These are phyloP conservation scores for Penicillium pulvis DNA, from an alignment of 495 filamentous ascomycete species.

Conservation along the genomic window DNA sequence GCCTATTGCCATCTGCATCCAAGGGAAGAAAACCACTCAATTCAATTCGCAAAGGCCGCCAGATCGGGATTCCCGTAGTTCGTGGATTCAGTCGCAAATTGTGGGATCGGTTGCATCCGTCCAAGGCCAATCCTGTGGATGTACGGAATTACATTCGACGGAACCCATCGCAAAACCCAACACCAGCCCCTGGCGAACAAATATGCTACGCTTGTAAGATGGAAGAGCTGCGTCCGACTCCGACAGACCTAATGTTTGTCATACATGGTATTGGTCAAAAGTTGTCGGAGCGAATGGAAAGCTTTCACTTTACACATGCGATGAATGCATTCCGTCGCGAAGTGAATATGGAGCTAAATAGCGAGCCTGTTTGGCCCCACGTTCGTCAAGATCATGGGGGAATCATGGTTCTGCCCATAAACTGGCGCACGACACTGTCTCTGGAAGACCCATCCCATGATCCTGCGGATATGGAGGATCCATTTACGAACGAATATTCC, in stretches of 20 bases:
- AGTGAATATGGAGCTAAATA: slow-evolving; percentile 82
- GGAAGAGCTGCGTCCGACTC: slow-evolving; percentile 67
- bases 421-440: slow-evolving; percentile 86
- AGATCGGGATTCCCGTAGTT: slow-evolving; percentile 82
- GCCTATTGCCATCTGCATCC: slow-evolving; percentile 75
- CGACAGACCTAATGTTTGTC: slow-evolving; percentile 86
- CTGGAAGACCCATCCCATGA: slow-evolving; percentile 74
- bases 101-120: slow-evolving; percentile 77
- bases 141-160: slow-evolving; percentile 52
- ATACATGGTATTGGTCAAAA: slow-evolving; percentile 98
- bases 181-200: slow-evolving; percentile 33
- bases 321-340: slow-evolving; percentile 88
- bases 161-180: slow-evolving; percentile 33
- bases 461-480: slow-evolving; percentile 45
- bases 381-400: slow-evolving; percentile 70
- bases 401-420: slow-evolving; percentile 77
- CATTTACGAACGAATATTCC: slow-evolving; percentile 64
- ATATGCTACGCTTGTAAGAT: slow-evolving; percentile 53
- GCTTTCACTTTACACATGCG: slow-evolving; percentile 93
- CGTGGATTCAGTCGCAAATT: slow-evolving; percentile 77
- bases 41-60: slow-evolving; percentile 79
- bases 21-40: slow-evolving; percentile 75
- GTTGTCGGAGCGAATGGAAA: slow-evolving; percentile 92
- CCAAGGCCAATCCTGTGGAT: slow-evolving; percentile 50
- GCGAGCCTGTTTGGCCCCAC: slow-evolving; percentile 67